Conservation (phyloP, 1,284 basidiomycete genomes). For the Pseudozyma thailandica region DNA sequence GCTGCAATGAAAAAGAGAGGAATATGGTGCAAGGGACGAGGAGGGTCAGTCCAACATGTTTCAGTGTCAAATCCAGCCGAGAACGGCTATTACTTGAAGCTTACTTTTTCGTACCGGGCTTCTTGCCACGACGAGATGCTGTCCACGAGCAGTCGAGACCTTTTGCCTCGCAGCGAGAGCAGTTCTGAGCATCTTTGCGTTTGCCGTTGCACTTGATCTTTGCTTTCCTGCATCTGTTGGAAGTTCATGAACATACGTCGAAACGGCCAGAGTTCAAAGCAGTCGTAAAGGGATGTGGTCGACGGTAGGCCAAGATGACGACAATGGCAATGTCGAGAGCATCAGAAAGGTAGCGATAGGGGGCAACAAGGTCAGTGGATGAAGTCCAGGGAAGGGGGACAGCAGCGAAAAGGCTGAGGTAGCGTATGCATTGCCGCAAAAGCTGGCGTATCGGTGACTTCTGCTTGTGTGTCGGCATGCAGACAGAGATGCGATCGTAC, state of each 20-base stretch:
- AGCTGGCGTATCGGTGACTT: slow-evolving; percentile 3
- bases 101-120: slow-evolving; percentile 51
- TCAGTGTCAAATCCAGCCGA: not conserved
- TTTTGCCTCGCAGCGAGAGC: slow-evolving; percentile 43
- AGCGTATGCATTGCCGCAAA: slow-evolving; percentile 44
- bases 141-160: slow-evolving; percentile 49
- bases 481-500: slow-evolving; percentile 2
- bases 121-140: slow-evolving; percentile 41
- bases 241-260: too few relatives aligned
- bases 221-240: slow-evolving; percentile 40
- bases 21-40: not conserved
- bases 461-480: not conserved
- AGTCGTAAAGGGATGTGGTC: not conserved
- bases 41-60: not conserved
- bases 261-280: not conserved
- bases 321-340: not conserved
- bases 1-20: slow-evolving; percentile 4
- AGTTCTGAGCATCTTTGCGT: slow-evolving; percentile 47
- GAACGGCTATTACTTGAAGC: not conserved
- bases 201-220: slow-evolving; percentile 56
- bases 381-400: slow-evolving; percentile 3
- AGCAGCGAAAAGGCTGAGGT: slow-evolving; percentile 1
- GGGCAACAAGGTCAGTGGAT: slow-evolving; percentile 6
- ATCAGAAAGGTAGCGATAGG: not conserved
- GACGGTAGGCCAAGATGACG: not conserved